Conservation (phyloP, 805 yeast genomes). For the Ogataea chonburiensis region DNA sequence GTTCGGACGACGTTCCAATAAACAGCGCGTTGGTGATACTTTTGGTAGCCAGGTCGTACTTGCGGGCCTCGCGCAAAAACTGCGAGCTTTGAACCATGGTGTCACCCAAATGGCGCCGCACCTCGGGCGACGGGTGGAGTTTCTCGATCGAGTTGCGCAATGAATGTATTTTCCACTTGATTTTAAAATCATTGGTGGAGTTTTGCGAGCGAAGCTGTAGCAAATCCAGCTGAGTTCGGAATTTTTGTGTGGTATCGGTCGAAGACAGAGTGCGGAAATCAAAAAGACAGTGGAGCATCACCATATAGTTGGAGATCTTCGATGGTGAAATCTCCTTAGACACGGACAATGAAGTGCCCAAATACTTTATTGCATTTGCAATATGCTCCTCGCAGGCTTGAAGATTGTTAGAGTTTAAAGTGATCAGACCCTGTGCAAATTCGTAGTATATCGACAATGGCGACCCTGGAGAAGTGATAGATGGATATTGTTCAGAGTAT, state of each 20-base stretch:
- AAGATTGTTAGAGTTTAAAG: constrained; percentile 38
- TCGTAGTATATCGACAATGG: constrained; percentile 56
- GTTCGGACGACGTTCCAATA: constrained; percentile 36
- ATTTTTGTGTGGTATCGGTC: constrained; percentile 11
- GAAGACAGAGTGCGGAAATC: constrained; percentile 49
- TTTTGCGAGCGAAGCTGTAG: constrained; percentile 25
- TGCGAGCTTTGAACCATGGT: constrained; percentile 60
- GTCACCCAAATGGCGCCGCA: constrained; percentile 40
- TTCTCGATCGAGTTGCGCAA: constrained; percentile 39
- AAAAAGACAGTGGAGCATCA: constrained; percentile 57
- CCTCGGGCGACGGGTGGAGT: constrained; percentile 26
- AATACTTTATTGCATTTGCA: constrained; percentile 49
- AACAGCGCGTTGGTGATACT: constrained; percentile 61
- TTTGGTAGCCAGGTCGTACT: constrained; percentile 71
- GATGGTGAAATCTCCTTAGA: constrained; percentile 50
- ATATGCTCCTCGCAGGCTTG: constrained; percentile 40
- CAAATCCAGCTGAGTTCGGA: constrained; percentile 17
- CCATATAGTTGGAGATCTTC: constrained; percentile 47
- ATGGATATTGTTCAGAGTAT: constrained; percentile 41
- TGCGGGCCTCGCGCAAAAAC: constrained; percentile 63
- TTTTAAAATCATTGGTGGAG: constrained; percentile 38
- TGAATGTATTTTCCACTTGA: constrained; percentile 46
- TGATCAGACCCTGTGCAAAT: constrained; percentile 60
- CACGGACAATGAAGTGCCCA: constrained; percentile 60
- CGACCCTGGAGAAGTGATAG: constrained; percentile 45